Conservation (phyloP, 805 yeast species). For the Ogataea salicorniae region DNA sequence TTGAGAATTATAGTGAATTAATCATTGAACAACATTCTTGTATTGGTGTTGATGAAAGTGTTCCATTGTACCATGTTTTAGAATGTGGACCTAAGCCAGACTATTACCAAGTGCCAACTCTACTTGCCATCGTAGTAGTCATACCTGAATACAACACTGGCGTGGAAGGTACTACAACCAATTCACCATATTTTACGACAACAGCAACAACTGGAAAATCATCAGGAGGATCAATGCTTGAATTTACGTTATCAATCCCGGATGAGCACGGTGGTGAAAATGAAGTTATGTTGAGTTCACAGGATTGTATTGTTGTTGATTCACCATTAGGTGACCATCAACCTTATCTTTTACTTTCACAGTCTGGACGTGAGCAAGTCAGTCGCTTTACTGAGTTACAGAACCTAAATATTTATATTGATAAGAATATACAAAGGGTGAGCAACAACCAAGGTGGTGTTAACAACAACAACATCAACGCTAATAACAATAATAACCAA, state of each 20-base stretch:
- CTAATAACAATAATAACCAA: not conserved
- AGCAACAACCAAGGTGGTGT: too few species aligned
- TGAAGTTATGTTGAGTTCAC: slow-evolving; percentile 13
- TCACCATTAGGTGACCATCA: slow-evolving; percentile 21
- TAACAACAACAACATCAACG: not conserved
- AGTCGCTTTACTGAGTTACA: too few species aligned
- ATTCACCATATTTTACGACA: too few species aligned
- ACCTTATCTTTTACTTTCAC: slow-evolving; percentile 37
- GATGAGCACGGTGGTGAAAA: not conserved
- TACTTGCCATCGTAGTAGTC: slow-evolving; percentile 7
- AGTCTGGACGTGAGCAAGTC: slow-evolving; percentile 23
- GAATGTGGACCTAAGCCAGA: slow-evolving; percentile 11
- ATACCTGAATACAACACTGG: too few species aligned
- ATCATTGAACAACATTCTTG: slow-evolving; percentile 15
- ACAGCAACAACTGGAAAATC: too few species aligned
- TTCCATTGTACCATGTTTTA: slow-evolving; percentile 15
- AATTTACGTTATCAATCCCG: too few species aligned
- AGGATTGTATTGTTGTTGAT: slow-evolving; percentile 40
- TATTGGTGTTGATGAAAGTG: slow-evolving; percentile 7
- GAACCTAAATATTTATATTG: too few species aligned
- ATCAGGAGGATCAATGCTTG: too few species aligned
- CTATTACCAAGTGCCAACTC: slow-evolving; percentile 16
- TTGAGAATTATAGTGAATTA: slow-evolving; percentile 6
- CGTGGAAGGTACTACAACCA: too few species aligned
- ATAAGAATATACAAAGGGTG: too few species aligned